A percentile compares a stretch with the other conserved stretches of the same genome.
phyloP scores from a whole-genome alignment of 2,329 filamentous ascomycete species.

The Ophiostoma piceae region DNA sequence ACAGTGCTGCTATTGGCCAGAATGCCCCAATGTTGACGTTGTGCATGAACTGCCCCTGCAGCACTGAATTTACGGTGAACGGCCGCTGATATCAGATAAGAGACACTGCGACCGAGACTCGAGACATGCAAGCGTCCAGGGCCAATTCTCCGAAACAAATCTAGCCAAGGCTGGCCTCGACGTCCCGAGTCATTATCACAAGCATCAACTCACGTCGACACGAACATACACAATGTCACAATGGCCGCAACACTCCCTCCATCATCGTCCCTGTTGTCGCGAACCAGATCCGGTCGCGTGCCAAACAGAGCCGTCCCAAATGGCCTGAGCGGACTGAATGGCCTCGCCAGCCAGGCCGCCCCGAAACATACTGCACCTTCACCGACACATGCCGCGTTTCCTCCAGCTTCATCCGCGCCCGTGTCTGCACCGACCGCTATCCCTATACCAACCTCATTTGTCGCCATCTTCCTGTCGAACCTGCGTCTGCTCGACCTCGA shows the following conservation, averaged over 20 bases:
- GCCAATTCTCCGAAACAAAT: slow-evolving; percentile 1
- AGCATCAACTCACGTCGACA: too few relatives aligned
- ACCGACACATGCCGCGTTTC: not conserved
- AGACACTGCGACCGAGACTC: not conserved
- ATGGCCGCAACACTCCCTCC: slow-evolving; percentile 25
- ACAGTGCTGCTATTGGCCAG: slow-evolving; percentile 12
- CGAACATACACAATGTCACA: slow-evolving; percentile 19
- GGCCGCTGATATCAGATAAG: not conserved
- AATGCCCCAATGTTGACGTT: not conserved
- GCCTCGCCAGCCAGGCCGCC: not conserved
- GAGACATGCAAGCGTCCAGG: not conserved
- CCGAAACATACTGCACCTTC: not conserved
- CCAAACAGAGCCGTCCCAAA: slow-evolving; percentile 22
- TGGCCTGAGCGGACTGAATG: not conserved
- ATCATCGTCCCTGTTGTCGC: slow-evolving; percentile 27
- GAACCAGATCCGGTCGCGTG: slow-evolving; percentile 30
- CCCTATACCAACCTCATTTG: slow-evolving; percentile 42
- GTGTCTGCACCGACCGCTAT: not conserved
- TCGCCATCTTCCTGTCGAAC: slow-evolving; percentile 73
- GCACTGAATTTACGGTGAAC: not conserved
- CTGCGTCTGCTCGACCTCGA: slow-evolving; percentile 78
- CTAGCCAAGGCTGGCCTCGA: not conserved
- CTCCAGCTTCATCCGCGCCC: not conserved
- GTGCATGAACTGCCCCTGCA: slow-evolving; percentile 16
- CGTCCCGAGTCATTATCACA: not conserved